Conservation (phyloP, 2,329 filamentous ascomycete genomes). For the Trichoderma koningii region DNA sequence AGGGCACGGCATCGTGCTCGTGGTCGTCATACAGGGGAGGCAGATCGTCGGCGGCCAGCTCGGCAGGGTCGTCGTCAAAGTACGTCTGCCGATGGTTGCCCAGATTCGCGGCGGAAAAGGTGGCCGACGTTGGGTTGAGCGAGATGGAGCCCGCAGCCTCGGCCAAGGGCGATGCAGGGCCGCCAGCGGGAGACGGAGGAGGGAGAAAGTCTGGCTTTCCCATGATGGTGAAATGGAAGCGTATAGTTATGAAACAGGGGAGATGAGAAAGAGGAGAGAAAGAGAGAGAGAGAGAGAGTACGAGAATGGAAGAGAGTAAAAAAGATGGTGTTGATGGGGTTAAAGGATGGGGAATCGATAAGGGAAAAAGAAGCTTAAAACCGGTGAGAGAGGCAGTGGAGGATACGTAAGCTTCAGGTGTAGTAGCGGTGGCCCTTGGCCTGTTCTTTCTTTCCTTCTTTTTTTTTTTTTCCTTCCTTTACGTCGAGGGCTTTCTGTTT, state of each 20-base stretch:
- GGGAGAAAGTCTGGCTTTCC: conserved; percentile 33
- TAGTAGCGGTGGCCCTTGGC: background rate
- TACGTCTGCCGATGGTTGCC: conserved; percentile 34
- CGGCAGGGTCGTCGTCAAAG: conserved; percentile 43
- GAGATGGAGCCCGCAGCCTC: conserved; percentile 37
- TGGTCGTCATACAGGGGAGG: conserved; percentile 50
- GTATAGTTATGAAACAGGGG: no score
- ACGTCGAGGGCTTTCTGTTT: background rate
- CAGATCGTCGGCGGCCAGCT: conserved; percentile 44
- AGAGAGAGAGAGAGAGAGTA: no score
- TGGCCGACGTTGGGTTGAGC: conserved; percentile 29
- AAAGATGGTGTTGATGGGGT: background rate
- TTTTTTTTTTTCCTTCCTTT: no score
- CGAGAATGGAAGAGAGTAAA: no score
- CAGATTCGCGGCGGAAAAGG: conserved; percentile 30
- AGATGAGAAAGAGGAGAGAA: background rate
- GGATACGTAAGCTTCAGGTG: background rate
- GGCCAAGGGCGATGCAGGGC: conserved; percentile 31
- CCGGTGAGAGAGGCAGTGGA: conserved; percentile 7
- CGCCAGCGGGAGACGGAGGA: conserved; percentile 16
- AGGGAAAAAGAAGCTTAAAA: conserved; percentile 20
- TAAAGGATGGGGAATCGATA: conserved; percentile 10
- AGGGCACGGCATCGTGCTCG: conserved; percentile 33
- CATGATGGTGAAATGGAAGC: conserved; percentile 29
- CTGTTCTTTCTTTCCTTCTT: background rate